Evolutionary conservation across 306 rosid species (phyloP).

Genomic region (Alnus glutinosa): DNA sequence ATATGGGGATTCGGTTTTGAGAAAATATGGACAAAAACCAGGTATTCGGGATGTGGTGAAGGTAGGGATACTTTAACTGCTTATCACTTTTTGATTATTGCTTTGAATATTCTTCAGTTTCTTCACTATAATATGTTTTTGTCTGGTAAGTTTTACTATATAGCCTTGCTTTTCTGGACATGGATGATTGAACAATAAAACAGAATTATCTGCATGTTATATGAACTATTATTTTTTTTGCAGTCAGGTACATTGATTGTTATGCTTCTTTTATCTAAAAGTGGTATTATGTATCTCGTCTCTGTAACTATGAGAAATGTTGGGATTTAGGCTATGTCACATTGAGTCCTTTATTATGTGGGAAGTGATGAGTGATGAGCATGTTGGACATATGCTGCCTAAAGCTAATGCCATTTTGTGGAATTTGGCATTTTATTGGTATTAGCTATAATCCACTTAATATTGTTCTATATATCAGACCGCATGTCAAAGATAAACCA

Average conservation of each 20-base stretch:
- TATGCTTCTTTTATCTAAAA: not conserved
- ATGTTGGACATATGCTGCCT: not conserved
- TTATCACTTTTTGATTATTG: not conserved
- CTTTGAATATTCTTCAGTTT: not conserved
- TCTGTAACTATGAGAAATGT: not conserved
- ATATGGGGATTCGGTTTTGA: conserved; percentile 83
- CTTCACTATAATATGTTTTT: not conserved
- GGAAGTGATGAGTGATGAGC: not conserved
- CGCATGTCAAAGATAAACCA: not conserved
- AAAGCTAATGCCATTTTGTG: not conserved
- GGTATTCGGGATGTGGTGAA: conserved; percentile 73
- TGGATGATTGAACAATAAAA: not conserved
- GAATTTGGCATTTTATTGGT: not conserved
- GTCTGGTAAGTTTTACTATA: not conserved
- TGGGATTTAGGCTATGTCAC: no score
- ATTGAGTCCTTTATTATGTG: not conserved
- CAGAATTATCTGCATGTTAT: not conserved
- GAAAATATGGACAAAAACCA: conserved; percentile 70
- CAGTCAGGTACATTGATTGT: not conserved
- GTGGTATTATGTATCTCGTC: not conserved
- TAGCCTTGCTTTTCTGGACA: not conserved
- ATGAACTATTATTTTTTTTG: not conserved
- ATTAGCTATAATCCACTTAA: not conserved
- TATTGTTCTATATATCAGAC: not conserved
- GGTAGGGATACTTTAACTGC: conserved; percentile 45